Evolutionary conservation across 345 rosid species (phyloP).

Genomic region (Ceriops zippeliana): DNA sequence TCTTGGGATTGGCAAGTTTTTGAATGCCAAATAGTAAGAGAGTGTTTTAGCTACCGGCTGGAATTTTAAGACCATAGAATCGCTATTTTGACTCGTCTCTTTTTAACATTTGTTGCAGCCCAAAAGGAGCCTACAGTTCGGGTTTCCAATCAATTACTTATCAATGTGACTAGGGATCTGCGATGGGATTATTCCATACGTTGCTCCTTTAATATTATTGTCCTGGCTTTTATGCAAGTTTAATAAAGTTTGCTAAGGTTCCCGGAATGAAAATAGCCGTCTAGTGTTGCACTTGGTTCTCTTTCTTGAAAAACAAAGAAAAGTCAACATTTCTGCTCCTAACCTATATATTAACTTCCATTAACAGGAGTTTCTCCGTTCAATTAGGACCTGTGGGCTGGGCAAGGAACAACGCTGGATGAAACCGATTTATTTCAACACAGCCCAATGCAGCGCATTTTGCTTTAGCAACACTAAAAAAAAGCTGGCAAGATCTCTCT

Average conservation of each 20-base stretch:
- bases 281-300: no score
- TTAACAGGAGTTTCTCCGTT: conserved; percentile 68
- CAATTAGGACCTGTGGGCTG: conserved; percentile 69
- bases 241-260: background rate
- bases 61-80: no score
- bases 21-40: no score
- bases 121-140: conserved; percentile 94
- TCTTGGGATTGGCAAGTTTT: no score
- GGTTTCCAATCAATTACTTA: conserved; percentile 96
- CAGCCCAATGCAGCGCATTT: conserved; percentile 68
- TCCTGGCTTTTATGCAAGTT: background rate
- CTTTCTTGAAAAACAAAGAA: background rate
- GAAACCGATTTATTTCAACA: conserved; percentile 78
- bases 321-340: background rate
- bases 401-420: conserved; percentile 98
- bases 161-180: conserved; percentile 79
- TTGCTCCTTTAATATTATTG: conserved; percentile 1
- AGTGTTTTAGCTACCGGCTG: no score
- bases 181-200: conserved; percentile 19
- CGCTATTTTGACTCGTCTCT: background rate
- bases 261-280: background rate
- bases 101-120: conserved; percentile 42
- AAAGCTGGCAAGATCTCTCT: conserved; percentile 59
- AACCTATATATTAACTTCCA: background rate
- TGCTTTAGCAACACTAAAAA: conserved; percentile 75